Evolutionary conservation across 768 basidiomycete species (phyloP).

Genomic region (Aureoboletus auriporus): DNA sequence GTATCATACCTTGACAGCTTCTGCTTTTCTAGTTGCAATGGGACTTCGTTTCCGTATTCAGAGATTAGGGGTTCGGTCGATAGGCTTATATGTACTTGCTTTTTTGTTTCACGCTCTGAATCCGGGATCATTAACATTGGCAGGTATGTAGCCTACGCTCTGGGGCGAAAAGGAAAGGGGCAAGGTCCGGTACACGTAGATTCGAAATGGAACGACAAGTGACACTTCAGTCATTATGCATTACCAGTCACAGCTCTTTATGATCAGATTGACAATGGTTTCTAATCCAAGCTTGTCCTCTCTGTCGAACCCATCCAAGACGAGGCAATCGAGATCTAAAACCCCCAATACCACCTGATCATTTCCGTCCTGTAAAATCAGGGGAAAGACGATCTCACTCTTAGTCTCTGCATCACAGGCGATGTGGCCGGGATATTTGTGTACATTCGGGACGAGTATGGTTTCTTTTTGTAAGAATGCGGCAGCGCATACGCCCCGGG

Average conservation of each 20-base stretch:
- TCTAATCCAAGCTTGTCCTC: conserved; percentile 78
- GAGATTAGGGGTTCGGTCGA: too few relatives aligned
- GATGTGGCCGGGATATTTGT: conserved; percentile 86
- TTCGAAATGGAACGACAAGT: too few relatives aligned
- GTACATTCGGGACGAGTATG: conserved; percentile 73
- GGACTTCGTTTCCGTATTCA: too few relatives aligned
- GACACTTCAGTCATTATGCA: background rate
- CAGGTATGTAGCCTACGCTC: too few relatives aligned
- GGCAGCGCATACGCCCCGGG: conserved; percentile 83
- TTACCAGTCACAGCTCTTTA: conserved; percentile 65
- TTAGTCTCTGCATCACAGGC: conserved; percentile 90
- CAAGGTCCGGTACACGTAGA: too few relatives aligned
- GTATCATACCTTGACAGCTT: too few relatives aligned
- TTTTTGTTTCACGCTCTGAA: too few relatives aligned
- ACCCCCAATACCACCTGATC: conserved; percentile 47
- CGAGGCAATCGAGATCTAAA: conserved; percentile 85
- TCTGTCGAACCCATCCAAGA: conserved; percentile 63
- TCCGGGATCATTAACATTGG: too few relatives aligned
- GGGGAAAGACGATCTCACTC: conserved; percentile 86
- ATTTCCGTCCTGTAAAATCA: conserved; percentile 39
- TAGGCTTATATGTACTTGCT: too few relatives aligned
- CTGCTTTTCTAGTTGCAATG: too few relatives aligned
- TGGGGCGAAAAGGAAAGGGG: too few relatives aligned
- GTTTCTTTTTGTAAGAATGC: conserved; percentile 57
- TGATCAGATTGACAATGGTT: conserved; percentile 62